Evolutionary conservation across 495 filamentous ascomycete species (phyloP), one percentile per base, ranked within the genome.

Genomic region (Penicillium arizonense): DNA sequence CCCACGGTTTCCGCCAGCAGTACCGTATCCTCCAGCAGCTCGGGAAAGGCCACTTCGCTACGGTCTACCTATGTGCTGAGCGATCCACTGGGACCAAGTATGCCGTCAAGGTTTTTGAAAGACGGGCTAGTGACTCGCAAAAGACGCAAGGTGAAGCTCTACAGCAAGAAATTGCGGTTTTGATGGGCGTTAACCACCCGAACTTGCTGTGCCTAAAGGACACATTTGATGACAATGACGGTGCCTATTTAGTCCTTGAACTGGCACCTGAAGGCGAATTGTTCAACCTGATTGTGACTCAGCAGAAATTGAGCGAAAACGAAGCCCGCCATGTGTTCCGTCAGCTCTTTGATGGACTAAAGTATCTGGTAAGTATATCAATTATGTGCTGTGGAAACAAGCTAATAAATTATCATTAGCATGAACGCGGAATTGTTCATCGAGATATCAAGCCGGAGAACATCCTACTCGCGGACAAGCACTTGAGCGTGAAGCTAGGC

Each of bases 381-480:
- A 51, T 28, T 61, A 43, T 14, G 21, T 11, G 4, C 36, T 9
- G 12, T 8, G 14, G 11, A 48, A 8, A 34, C 38, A 57, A 9
- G 39, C 75, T 86, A 58, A 84, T 50, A 5, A 32, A 8, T 9
- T 35, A 52, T 38, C 53, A 18, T 18, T 18, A 97, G 94, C 95
- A 99, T 68, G 95, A 97, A 47, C 89, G 95, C 57, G 92, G 91
- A 58, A 96, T 97, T 62, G 93, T 97, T 7, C 95, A 99, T 70
- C 89, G 95, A 43, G 95, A 99, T 60, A 96, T 99, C 64, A 99
- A 99, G 69, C 95, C 95, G 2, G 95, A 99, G 67, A 99, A 99
- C 55, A 99, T 99, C 43, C 80, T 99, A 8, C 70, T 99, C 16
- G 79, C 85, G 26, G 90, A 97, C 65, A 87, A 88, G 45, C 79